Base-by-base conservation (phyloP, 2,329 filamentous ascomycete species). In the Aureobasidium lini region DNA sequence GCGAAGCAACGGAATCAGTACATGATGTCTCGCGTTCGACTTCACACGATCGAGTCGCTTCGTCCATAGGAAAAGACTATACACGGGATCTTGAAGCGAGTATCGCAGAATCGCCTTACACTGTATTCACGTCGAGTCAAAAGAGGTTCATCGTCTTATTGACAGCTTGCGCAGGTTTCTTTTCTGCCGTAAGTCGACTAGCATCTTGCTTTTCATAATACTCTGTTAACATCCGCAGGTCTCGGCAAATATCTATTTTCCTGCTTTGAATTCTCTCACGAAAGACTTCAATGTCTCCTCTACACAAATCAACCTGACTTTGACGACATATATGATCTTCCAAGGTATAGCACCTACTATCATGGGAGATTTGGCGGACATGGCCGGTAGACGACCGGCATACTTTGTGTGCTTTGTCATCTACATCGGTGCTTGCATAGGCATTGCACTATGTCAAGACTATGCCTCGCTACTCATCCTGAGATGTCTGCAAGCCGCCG, bases 321-420 rank as follows among this genome's bases (percentile, higher is more conserved):
- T 64, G 15, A 64, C 63, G 7, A 54, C 60, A 15, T 65, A 65
- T 31, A 59, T 62, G 62, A 61, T 63, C 23, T 53, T 80, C 36
- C 81, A 83, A 72, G 81, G 78, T 3, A 69, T 83, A 13, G 75
- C 77, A 1, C 79, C 79, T 32, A 77, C 79, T 64, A 73, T 81
- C 16, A 73, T 81, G 60, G 80, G 77, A 3, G 77, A 77, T 46
- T 74, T 81, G 43, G 75, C 78, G 3, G 80, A 82, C 63, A 77
- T 74, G 54, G 73, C 73, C 46, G 80, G 80, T 16, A 71, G 80
- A 59, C 72, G 80, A 60, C 78, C 79, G 9, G 77, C 77, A 5
- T 81, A 80, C 65, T 66, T 81, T 15, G 64, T 79, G 39, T 75
- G 74, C 52, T 77, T 78, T 61, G 58, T 68, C 28, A 69, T 77